phyloP scores from a whole-genome alignment of 2,329 filamentous ascomycete genomes.

The Epichloe typhina region DNA sequence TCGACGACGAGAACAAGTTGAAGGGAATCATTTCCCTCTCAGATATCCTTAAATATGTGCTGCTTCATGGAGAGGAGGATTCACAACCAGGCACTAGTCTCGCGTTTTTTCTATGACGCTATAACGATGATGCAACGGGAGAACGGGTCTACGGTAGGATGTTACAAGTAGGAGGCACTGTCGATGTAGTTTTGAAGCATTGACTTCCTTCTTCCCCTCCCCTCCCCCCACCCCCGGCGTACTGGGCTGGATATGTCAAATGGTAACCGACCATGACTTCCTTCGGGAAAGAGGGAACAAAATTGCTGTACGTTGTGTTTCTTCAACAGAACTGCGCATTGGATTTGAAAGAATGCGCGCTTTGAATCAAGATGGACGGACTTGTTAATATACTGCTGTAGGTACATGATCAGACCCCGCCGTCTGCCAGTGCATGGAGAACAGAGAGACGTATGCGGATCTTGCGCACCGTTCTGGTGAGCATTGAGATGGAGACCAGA shows the following conservation, averaged over 20 bases:
- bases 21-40: conserved; percentile 86
- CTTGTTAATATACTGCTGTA: conserved; percentile 1
- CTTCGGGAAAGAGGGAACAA: neutral
- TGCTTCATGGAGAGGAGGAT: conserved; percentile 64
- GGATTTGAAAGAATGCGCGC: neutral
- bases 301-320: neutral
- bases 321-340: neutral
- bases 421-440: neutral
- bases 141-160: neutral
- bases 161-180: conserved; percentile 1
- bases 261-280: neutral
- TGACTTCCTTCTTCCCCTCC: neutral
- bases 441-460: neutral
- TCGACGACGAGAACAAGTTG: conserved; percentile 78
- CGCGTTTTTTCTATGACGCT: neutral
- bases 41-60: conserved; percentile 90
- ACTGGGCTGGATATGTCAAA: conserved; percentile 2
- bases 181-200: neutral
- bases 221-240: neutral
- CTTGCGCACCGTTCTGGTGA: neutral
- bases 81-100: conserved; percentile 2
- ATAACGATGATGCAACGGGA: neutral
- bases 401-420: neutral
- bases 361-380: neutral
- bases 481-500: neutral